phyloP scores from a whole-genome alignment of 129 eudicot genomes.

The Escallonia herrerae region DNA sequence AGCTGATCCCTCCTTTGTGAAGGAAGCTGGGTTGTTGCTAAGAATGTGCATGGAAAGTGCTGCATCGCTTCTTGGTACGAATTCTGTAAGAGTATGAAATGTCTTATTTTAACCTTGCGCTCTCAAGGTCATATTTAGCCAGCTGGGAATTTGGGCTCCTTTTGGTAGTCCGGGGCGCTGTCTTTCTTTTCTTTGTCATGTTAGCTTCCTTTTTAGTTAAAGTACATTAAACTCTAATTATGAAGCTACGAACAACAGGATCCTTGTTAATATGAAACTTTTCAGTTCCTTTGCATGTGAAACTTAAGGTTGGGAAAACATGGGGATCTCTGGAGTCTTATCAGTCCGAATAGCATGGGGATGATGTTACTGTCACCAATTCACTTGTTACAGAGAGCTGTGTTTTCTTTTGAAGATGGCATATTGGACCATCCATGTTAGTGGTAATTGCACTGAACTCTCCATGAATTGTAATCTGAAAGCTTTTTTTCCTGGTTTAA shows the following conservation, averaged over 20 bases:
- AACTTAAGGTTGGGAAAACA: conserved; percentile 77
- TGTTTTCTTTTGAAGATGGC: neutral
- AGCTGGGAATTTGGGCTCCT: no score
- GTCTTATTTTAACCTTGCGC: neutral
- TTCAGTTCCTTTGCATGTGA: conserved; percentile 85
- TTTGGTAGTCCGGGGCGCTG: no score
- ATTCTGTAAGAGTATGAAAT: neutral
- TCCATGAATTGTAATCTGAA: neutral
- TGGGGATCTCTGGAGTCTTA: conserved; percentile 93
- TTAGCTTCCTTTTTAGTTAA: neutral
- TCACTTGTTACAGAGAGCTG: neutral
- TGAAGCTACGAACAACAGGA: neutral
- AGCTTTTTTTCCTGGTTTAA: neutral
- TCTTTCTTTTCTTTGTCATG: neutral
- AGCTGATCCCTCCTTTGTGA: conserved; percentile 62
- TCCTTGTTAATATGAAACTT: neutral
- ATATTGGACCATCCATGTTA: neutral
- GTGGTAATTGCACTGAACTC: neutral
- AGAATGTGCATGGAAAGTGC: conserved; percentile 80
- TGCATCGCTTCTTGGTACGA: conserved; percentile 74
- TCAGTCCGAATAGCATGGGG: conserved; percentile 15
- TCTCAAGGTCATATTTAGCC: neutral
- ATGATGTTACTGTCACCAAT: conserved; percentile 1
- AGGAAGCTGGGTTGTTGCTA: conserved; percentile 76
- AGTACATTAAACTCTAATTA: neutral